These are phyloP conservation scores for Fragilariopsis cylindrus DNA, from an alignment of 108 stramenopile genomes.

Conservation along the genomic window DNA sequence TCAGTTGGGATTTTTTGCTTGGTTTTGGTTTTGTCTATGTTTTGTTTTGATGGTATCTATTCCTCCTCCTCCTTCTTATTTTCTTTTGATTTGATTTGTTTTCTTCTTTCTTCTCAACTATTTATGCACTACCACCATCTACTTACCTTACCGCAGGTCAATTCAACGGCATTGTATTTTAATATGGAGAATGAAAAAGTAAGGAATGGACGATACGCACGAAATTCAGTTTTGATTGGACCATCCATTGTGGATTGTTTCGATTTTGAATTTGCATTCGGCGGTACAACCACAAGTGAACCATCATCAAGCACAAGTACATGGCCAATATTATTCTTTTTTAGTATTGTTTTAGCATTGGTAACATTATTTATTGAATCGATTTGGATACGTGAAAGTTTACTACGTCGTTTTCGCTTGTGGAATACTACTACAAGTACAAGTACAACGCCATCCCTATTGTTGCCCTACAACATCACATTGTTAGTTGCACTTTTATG, in stretches of 20 bases:
- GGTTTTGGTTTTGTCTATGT: no score
- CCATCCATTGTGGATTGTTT: constrained; percentile 6
- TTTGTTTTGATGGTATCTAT: no score
- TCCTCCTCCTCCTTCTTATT: no score
- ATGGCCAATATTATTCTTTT: constrained; percentile 13
- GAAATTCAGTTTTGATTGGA: constrained; percentile 35
- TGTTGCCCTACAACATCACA: constrained; percentile 33
- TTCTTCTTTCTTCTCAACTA: background rate
- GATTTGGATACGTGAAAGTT: constrained; percentile 10
- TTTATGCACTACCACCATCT: background rate
- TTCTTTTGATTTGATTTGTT: background rate
- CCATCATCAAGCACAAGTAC: background rate
- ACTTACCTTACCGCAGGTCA: constrained; percentile 2
- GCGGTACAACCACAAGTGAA: background rate
- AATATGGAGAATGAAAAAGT: constrained; percentile 15
- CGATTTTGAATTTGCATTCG: constrained; percentile 10
- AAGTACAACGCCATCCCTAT: constrained; percentile 1
- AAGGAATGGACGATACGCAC: constrained; percentile 16
- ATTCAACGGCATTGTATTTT: constrained; percentile 16
- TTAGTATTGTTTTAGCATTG: constrained; percentile 25
- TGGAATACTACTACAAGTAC: no score
- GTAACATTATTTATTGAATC: constrained; percentile 18
- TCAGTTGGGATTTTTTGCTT: background rate
- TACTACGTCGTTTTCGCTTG: background rate
- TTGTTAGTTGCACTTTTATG: constrained; percentile 21